These are phyloP conservation scores for Blastobotrys apis DNA, from an alignment of 1,139 yeast species.

Conservation along the genomic window DNA sequence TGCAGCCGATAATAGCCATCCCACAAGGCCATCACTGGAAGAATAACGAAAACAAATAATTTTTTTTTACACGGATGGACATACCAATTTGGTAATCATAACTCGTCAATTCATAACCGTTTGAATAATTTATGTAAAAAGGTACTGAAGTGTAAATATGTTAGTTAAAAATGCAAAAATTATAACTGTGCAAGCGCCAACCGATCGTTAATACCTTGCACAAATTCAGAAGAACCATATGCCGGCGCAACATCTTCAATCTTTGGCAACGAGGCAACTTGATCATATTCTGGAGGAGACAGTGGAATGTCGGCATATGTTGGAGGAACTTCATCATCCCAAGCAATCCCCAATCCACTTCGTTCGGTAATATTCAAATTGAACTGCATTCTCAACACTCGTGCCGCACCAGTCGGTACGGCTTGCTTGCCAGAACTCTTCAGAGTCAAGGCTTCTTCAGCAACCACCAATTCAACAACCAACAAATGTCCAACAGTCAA, in stretches of 20 bases:
- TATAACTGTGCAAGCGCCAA: slow-evolving; percentile 13
- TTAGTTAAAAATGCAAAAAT: too few relatives aligned
- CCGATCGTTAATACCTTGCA: slow-evolving; percentile 16
- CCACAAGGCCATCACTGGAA: too few relatives aligned
- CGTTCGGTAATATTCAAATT: slow-evolving; percentile 76
- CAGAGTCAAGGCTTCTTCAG: slow-evolving; percentile 63
- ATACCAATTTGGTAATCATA: too few relatives aligned
- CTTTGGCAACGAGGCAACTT: slow-evolving; percentile 28
- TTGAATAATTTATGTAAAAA: too few relatives aligned
- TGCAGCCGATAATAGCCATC: too few relatives aligned
- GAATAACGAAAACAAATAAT: too few relatives aligned
- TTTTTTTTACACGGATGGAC: too few relatives aligned
- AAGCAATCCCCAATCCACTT: slow-evolving; percentile 91
- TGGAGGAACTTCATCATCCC: slow-evolving; percentile 99
- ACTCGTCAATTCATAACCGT: too few relatives aligned
- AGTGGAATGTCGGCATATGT: slow-evolving; percentile 81
- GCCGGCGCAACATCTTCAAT: slow-evolving; percentile 30
- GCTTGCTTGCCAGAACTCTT: slow-evolving; percentile 27
- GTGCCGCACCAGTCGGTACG: slow-evolving; percentile 80
- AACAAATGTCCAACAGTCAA: slow-evolving; percentile 69
- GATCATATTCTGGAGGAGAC: slow-evolving; percentile 76
- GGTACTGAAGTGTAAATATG: too few relatives aligned
- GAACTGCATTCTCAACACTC: slow-evolving; percentile 93
- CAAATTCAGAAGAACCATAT: slow-evolving; percentile 12
- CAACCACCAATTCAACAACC: slow-evolving; percentile 84